Evolutionary conservation across 495 filamentous ascomycete genomes (phyloP).

Genomic region (Tuber microsphaerosporum): DNA sequence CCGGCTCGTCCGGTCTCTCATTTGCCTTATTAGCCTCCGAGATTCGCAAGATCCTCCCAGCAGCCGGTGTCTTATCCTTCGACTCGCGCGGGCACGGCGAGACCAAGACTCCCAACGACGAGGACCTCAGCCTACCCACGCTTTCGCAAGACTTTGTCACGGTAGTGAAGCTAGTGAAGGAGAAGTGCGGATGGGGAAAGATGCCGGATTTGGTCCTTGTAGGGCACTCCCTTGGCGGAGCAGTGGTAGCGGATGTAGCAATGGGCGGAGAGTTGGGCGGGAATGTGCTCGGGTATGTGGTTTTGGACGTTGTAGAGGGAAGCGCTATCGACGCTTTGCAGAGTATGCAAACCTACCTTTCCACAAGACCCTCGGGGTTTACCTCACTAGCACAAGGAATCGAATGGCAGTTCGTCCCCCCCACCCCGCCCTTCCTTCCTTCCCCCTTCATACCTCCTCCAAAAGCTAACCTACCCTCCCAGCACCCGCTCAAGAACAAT

Average conservation of each 20-base stretch:
- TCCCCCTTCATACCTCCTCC: neutral
- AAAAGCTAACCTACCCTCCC: constrained; percentile 6
- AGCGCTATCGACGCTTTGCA: constrained; percentile 80
- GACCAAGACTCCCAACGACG: constrained; percentile 49
- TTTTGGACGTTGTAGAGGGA: constrained; percentile 93
- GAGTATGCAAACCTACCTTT: constrained; percentile 87
- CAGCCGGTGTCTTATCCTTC: constrained; percentile 72
- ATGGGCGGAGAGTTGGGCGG: constrained; percentile 57
- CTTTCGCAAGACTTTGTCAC: constrained; percentile 65
- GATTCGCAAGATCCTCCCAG: constrained; percentile 68
- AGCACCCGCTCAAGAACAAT: constrained; percentile 79
- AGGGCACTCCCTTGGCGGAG: constrained; percentile 94
- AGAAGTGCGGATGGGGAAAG: constrained; percentile 60
- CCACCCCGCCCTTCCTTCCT: neutral
- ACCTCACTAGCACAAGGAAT: constrained; percentile 66
- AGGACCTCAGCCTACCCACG: constrained; percentile 60
- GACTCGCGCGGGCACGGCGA: constrained; percentile 85
- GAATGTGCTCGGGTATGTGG: constrained; percentile 73
- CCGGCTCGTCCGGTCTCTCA: constrained; percentile 79
- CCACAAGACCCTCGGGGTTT: constrained; percentile 74
- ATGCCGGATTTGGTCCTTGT: constrained; percentile 73
- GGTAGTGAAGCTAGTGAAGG: constrained; percentile 58
- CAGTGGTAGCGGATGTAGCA: constrained; percentile 81
- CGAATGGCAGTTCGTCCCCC: constrained; percentile 72
- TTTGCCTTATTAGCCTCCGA: constrained; percentile 74